phyloP scores from a whole-genome alignment of 2,329 filamentous ascomycete genomes.

The Colletotrichum euphorbiae region DNA sequence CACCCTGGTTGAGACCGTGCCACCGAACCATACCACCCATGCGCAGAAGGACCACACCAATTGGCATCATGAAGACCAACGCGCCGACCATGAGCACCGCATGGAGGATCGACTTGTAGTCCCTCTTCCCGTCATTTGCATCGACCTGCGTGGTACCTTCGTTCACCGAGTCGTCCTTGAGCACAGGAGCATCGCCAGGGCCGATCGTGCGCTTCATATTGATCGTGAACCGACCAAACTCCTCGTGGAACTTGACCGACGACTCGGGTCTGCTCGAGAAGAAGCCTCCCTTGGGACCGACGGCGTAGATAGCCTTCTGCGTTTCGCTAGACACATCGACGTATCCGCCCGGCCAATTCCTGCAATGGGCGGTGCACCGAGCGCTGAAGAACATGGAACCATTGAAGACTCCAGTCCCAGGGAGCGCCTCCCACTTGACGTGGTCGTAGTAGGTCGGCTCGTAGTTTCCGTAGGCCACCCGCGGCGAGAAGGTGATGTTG shows the following conservation, averaged over 20 bases:
- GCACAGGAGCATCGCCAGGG: constrained; percentile 53
- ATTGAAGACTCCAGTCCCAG: constrained; percentile 60
- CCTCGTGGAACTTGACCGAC: constrained; percentile 62
- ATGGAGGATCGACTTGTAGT: constrained; percentile 57
- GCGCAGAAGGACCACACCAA: constrained; percentile 65
- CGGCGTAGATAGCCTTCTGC: constrained; percentile 66
- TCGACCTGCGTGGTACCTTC: constrained; percentile 50
- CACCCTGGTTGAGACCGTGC: constrained; percentile 65
- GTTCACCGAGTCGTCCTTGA: constrained; percentile 49
- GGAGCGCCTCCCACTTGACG: constrained; percentile 57
- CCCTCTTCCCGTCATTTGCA: constrained; percentile 46
- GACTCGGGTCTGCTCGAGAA: constrained; percentile 57
- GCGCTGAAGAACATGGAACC: constrained; percentile 62
- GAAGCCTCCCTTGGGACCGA: constrained; percentile 60
- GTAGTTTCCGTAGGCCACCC: constrained; percentile 60
- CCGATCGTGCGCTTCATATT: constrained; percentile 66
- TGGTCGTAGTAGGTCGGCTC: constrained; percentile 62
- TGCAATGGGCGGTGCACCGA: constrained; percentile 63
- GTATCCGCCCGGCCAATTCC: constrained; percentile 61
- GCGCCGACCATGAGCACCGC: constrained; percentile 66
- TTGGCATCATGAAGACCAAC: constrained; percentile 66
- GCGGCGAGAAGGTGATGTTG: constrained; percentile 68
- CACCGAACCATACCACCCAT: constrained; percentile 63
- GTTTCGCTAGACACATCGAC: constrained; percentile 62
- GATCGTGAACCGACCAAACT: constrained; percentile 67